A percentile compares a stretch with the other conserved stretches of the same genome.
Evolutionary conservation across 2,329 filamentous ascomycete species (phyloP).

Genomic region (Emergomyces africanus): DNA sequence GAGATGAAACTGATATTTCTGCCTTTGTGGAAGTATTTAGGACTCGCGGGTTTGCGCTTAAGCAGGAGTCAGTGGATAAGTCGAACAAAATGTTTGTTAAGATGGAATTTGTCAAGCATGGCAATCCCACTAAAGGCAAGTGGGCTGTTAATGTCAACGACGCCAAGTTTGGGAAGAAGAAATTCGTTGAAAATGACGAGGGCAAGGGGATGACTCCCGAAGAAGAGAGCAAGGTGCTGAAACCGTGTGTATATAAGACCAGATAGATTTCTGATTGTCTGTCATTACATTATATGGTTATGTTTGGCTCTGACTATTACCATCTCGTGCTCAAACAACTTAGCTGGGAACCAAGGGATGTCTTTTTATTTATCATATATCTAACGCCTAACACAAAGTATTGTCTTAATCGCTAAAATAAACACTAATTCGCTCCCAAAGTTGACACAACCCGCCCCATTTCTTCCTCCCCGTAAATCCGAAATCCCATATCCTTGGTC

Average conservation of each 20-base stretch:
- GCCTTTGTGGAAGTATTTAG: constrained; percentile 75
- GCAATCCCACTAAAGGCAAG: constrained; percentile 62
- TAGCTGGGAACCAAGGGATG: background rate
- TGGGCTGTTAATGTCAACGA: constrained; percentile 30
- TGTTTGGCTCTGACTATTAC: background rate
- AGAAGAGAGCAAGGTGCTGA: constrained; percentile 60
- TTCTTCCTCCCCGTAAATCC: constrained; percentile 96
- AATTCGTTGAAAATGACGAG: constrained; percentile 47
- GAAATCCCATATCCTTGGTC: constrained; percentile 94
- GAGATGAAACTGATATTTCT: constrained; percentile 69
- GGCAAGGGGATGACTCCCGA: constrained; percentile 44
- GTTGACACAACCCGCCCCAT: constrained; percentile 88
- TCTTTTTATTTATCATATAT: background rate
- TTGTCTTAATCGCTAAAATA: background rate
- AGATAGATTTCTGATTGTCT: constrained; percentile 37
- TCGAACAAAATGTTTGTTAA: constrained; percentile 97
- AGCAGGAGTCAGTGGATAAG: constrained; percentile 60
- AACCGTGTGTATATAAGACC: constrained; percentile 93
- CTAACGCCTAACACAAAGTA: background rate
- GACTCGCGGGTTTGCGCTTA: constrained; percentile 73
- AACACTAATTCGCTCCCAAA: constrained; percentile 31
- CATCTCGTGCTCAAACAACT: background rate
- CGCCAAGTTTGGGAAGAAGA: constrained; percentile 29
- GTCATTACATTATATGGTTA: background rate
- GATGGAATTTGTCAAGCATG: constrained; percentile 88